Evolutionary conservation across 2,329 filamentous ascomycete species (phyloP).

Genomic region (Cladosporium sp.): DNA sequence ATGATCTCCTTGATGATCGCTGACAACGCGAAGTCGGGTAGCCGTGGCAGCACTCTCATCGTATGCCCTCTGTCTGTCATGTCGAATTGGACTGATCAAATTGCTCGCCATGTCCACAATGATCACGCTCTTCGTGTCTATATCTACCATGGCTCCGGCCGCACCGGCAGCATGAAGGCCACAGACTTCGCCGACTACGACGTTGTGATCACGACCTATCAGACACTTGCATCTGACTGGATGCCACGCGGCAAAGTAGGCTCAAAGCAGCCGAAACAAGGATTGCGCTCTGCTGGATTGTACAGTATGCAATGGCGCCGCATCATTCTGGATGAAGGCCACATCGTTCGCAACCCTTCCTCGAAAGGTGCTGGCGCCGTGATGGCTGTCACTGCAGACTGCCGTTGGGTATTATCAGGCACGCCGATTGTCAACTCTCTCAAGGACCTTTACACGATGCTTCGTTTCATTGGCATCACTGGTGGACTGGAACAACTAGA

Average conservation of each 20-base stretch:
- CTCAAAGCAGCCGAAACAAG: constrained; percentile 25
- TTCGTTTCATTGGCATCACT: constrained; percentile 71
- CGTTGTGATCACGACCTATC: constrained; percentile 81
- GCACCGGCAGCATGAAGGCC: constrained; percentile 51
- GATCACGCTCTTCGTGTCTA: constrained; percentile 63
- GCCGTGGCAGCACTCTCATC: constrained; percentile 64
- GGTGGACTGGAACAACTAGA: constrained; percentile 70
- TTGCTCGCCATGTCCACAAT: constrained; percentile 64
- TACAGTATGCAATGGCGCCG: constrained; percentile 71
- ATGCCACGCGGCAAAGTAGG: constrained; percentile 44
- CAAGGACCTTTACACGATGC: constrained; percentile 73
- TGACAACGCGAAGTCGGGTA: constrained; percentile 34
- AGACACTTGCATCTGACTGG: constrained; percentile 66
- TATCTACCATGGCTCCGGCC: constrained; percentile 66
- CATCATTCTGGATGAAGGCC: constrained; percentile 78
- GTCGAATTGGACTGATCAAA: constrained; percentile 85
- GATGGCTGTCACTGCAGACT: constrained; percentile 61
- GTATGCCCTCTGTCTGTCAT: constrained; percentile 79
- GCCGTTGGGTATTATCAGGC: constrained; percentile 74
- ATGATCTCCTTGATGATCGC: constrained; percentile 73
- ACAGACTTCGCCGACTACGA: constrained; percentile 62
- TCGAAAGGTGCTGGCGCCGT: constrained; percentile 70
- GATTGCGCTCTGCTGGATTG: constrained; percentile 44
- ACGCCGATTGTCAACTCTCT: constrained; percentile 61
- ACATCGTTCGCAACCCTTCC: constrained; percentile 68